phyloP scores from a whole-genome alignment of 768 basidiomycete genomes.

The Psilocybe subaeruginosa region DNA sequence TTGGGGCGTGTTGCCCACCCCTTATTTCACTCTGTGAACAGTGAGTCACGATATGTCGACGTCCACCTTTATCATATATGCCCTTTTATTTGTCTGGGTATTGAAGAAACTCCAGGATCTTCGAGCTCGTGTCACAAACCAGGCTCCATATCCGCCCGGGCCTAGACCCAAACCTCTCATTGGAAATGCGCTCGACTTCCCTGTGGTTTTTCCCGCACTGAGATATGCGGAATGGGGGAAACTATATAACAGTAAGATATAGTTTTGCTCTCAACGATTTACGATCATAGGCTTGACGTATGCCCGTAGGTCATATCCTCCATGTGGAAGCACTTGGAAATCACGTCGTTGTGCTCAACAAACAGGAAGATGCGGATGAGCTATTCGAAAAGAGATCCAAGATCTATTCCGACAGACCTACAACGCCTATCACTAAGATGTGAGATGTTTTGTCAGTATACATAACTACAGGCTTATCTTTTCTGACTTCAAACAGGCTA shows the following conservation, averaged over 20 bases:
- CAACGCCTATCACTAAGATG: constrained; percentile 15
- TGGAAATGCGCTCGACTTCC: constrained; percentile 24
- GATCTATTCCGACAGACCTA: constrained; percentile 48
- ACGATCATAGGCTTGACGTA: not conserved
- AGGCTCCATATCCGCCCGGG: constrained; percentile 18
- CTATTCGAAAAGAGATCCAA: constrained; percentile 46
- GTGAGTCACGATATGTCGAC: no score
- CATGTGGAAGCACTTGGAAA: constrained; percentile 22
- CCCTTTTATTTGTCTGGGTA: not conserved
- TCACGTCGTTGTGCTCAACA: constrained; percentile 28
- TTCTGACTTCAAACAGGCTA: constrained; percentile 17
- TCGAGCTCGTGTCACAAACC: not conserved
- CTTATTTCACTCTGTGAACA: not conserved
- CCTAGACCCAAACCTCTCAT: constrained; percentile 30
- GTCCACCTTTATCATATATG: not conserved
- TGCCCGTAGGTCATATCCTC: constrained; percentile 20
- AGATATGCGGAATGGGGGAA: constrained; percentile 18
- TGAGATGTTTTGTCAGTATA: not conserved
- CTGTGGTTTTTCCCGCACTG: constrained; percentile 4
- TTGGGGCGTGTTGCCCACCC: not conserved
- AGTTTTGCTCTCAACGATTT: not conserved
- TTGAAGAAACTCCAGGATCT: not conserved
- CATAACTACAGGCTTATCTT: not conserved
- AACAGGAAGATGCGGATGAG: constrained; percentile 16
- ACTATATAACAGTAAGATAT: constrained; percentile 18